Conservation (phyloP, 2,329 filamentous ascomycete genomes). For the Corynespora cassiicola region DNA sequence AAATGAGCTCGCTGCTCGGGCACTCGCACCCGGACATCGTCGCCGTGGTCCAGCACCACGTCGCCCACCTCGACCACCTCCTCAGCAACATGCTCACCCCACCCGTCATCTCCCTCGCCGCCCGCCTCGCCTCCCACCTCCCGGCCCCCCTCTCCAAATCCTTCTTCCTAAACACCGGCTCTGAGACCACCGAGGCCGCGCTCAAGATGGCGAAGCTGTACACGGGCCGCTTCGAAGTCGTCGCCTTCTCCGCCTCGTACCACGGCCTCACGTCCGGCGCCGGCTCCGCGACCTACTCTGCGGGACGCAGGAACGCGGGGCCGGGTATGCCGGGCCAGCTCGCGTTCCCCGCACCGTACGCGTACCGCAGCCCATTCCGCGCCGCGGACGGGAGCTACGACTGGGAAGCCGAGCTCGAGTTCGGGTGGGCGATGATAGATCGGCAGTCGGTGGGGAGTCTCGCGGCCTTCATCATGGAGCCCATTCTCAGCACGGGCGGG, state of each 20-base stretch:
- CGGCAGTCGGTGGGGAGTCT: conserved; percentile 63
- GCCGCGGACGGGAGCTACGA: conserved; percentile 64
- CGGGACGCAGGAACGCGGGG: conserved; percentile 52
- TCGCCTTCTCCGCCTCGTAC: conserved; percentile 62
- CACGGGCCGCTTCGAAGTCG: conserved; percentile 67
- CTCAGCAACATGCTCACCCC: conserved; percentile 65
- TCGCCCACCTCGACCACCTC: conserved; percentile 62
- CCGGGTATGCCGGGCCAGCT: conserved; percentile 59
- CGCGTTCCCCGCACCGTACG: conserved; percentile 63
- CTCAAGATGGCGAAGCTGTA: conserved; percentile 67
- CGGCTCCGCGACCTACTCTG: conserved; percentile 57
- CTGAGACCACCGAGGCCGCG: conserved; percentile 58
- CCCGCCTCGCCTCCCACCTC: conserved; percentile 57
- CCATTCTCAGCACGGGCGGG: conserved; percentile 62
- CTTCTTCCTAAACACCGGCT: conserved; percentile 65
- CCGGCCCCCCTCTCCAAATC: conserved; percentile 60
- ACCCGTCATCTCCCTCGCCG: conserved; percentile 63
- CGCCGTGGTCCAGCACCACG: conserved; percentile 57
- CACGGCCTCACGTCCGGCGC: conserved; percentile 64
- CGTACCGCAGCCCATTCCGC: conserved; percentile 65
- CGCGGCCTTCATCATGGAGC: conserved; percentile 66
- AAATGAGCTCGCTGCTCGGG: conserved; percentile 66
- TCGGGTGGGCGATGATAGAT: conserved; percentile 66
- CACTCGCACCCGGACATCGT: conserved; percentile 67
- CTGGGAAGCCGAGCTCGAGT: conserved; percentile 67